Percentiles rank a stretch among this genome's conserved stretches.
These are phyloP conservation scores for Phytophthora nicotianae DNA, from an alignment of 352 stramenopile genomes.

Conservation along the genomic window DNA sequence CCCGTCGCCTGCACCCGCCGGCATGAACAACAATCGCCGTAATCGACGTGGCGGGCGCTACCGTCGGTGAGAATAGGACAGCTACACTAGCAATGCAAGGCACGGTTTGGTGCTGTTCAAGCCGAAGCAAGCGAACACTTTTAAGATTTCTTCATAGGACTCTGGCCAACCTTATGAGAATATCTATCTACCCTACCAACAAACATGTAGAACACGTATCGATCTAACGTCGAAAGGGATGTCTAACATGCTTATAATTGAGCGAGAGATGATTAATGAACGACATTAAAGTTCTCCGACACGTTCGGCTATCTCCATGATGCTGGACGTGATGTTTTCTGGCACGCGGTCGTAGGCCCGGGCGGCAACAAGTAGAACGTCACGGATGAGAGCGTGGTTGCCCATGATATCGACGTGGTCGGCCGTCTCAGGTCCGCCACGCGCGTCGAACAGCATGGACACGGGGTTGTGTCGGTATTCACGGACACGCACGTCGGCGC, in stretches of 20 bases:
- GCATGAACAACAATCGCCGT: slow-evolving; percentile 30
- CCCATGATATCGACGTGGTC: slow-evolving; percentile 97
- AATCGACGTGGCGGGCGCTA: slow-evolving; percentile 44
- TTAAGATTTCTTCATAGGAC: slow-evolving; percentile 1
- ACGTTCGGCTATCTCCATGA: slow-evolving; percentile 66
- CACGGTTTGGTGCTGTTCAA: neutral
- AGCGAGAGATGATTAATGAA: neutral
- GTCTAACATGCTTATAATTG: neutral
- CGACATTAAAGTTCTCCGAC: slow-evolving; percentile 43
- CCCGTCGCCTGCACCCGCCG: slow-evolving; percentile 28
- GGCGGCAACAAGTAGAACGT: slow-evolving; percentile 65
- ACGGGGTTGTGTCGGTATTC: slow-evolving; percentile 80
- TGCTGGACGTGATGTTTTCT: slow-evolving; percentile 72
- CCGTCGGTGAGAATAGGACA: slow-evolving; percentile 24
- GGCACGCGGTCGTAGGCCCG: slow-evolving; percentile 75
- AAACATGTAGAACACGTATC: neutral
- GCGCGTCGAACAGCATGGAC: slow-evolving; percentile 74
- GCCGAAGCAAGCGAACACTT: slow-evolving; percentile 2
- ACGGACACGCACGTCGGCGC: slow-evolving; percentile 86
- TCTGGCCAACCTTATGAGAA: too few relatives aligned
- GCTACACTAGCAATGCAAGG: neutral
- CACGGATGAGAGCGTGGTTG: slow-evolving; percentile 90
- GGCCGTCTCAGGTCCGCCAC: slow-evolving; percentile 72
- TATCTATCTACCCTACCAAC: too few relatives aligned
- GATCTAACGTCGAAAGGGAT: neutral